Evolutionary conservation across 306 rosid genomes (phyloP), one percentile per base, ranked within the genome.

Genomic region (Lotus japonicus): DNA sequence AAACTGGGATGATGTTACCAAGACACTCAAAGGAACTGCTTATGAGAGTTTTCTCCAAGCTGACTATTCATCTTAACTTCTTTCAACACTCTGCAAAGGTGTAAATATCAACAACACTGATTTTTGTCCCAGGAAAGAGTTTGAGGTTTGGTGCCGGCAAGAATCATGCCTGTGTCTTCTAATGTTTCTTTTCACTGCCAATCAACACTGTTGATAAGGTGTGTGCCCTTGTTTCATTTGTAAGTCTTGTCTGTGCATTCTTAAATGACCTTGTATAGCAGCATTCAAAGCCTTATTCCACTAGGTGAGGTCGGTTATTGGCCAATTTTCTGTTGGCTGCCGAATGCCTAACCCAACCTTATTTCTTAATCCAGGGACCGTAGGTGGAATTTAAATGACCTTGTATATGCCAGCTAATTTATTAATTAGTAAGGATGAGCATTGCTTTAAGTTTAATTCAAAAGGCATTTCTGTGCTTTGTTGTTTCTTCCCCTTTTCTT

Each of bases 1-100:
- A 70, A 90, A 92, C 77, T 92, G 97, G 97, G 84, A 86, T 6
- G 97, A 89, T 7, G 87, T 89, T 46, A 81, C 73, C 79, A 74
- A 13, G 57, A 80, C 86, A 5, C 91, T 92, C 19, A 74, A 31
- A 1, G 97, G 90, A 64, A 89, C 97, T 19, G 58, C 63, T 15
- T 92, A 83, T 58, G 91, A 84, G 82, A 78, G 76, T 64, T 91
- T 90, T 75, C 87, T 92, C 21, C 78, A 17, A 1, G 63, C 83
- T 11, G 95, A 89, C 65, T 86, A 83, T 71, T 85, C 81, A 54
- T 72, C 67, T 5, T 70, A 67, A 59, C 80, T 53, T 79, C 76
- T 49, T 53, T 77, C 75, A 71, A 74, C 77, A 39, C 7, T 45
- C 58, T 35, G 64, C 26, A 56, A 71, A 66, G 78, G 80, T 77